A percentile compares a stretch with the other conserved stretches of the same genome.
Evolutionary conservation across 225 moss, liverwort and hornwort species (phyloP).

Genomic region (Antitrichia curtipendula): DNA sequence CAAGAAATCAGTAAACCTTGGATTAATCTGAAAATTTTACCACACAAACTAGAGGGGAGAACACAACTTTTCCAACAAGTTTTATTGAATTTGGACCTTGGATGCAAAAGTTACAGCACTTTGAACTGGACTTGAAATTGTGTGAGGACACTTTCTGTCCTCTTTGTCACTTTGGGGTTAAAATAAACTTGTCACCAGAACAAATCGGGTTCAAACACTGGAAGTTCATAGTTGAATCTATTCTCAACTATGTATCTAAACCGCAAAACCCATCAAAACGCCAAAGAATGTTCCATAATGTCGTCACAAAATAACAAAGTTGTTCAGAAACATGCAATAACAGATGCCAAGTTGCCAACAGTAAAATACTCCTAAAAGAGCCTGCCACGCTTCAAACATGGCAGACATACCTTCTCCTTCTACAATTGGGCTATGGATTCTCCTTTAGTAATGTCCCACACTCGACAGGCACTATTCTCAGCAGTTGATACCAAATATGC

Average conservation of each 20-base stretch:
- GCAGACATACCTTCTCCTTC: slow-evolving; percentile 31
- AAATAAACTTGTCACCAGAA: not conserved
- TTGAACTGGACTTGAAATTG: too few relatives aligned
- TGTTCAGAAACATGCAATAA: not conserved
- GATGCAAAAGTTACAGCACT: too few relatives aligned
- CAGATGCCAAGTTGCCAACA: not conserved
- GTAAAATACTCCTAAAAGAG: not conserved
- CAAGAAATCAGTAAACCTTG: too few relatives aligned
- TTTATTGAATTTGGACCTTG: too few relatives aligned
- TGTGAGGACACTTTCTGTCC: too few relatives aligned
- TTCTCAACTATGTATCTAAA: not conserved
- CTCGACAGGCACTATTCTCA: slow-evolving; percentile 57
- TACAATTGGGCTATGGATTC: slow-evolving; percentile 42
- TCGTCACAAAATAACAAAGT: not conserved
- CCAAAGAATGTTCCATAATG: not conserved
- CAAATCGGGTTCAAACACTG: not conserved
- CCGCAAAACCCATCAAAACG: not conserved
- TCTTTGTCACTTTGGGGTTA: too few relatives aligned
- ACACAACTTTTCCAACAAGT: too few relatives aligned
- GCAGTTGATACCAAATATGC: slow-evolving; percentile 65
- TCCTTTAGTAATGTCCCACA: slow-evolving; percentile 59
- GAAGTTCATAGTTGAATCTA: not conserved
- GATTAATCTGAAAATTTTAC: too few relatives aligned
- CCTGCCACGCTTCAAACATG: not conserved
- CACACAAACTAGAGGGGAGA: too few relatives aligned